Conservation (phyloP, 2,329 filamentous ascomycete genomes). For the Alternaria triticina region DNA sequence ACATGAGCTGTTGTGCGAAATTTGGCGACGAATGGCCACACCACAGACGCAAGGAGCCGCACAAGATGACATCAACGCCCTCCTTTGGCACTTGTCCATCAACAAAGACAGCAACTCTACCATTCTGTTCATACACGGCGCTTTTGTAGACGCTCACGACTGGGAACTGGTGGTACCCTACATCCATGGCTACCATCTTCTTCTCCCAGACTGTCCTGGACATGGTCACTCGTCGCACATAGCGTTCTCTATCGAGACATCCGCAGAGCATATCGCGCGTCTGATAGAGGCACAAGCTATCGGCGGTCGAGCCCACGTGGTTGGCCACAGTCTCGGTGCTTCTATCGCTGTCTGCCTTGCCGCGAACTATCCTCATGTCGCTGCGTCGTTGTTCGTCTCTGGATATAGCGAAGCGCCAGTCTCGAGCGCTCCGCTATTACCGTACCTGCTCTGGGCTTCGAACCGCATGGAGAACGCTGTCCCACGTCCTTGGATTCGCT, state of each 20-base stretch:
- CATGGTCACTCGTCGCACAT: not conserved
- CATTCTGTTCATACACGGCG: not conserved
- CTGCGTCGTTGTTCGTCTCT: not conserved
- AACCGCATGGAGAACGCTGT: not conserved
- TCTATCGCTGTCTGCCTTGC: not conserved
- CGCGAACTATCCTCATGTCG: not conserved
- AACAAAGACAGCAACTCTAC: not conserved
- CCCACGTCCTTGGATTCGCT: not conserved
- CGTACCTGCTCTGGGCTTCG: not conserved
- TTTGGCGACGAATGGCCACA: no score
- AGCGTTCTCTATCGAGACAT: not conserved
- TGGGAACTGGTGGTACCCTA: not conserved
- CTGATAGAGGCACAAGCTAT: not conserved
- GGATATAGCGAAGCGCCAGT: not conserved
- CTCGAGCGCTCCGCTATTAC: not conserved
- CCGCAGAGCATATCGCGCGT: not conserved
- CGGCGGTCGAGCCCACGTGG: not conserved
- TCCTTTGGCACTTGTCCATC: not conserved
- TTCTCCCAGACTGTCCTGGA: not conserved
- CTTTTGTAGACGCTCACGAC: not conserved
- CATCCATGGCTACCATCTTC: not conserved
- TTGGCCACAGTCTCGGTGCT: not conserved
- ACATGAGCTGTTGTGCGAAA: no score
- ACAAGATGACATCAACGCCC: rapidly evolving
- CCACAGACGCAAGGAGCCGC: not conserved